Percentiles rank a stretch among this genome's conserved stretches.
Conservation (phyloP, 179 eudicot genomes). For the Heliamphora pulchella region DNA sequence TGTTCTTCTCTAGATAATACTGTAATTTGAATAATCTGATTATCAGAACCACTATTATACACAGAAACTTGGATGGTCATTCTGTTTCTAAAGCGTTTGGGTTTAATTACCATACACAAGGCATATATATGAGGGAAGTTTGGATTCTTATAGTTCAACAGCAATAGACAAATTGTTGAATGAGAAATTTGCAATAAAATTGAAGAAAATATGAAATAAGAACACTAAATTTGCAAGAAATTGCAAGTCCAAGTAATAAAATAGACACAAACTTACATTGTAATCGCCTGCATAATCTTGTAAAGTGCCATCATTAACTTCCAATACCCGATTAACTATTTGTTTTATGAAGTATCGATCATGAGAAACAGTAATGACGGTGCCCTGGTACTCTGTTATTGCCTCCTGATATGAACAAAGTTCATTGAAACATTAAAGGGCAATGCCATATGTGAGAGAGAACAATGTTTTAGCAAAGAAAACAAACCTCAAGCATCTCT, state of each 20-base stretch:
- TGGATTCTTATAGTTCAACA: neutral
- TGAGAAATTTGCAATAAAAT: neutral
- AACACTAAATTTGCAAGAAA: neutral
- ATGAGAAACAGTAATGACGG: conserved; percentile 90
- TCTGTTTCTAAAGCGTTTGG: neutral
- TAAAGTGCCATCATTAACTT: conserved; percentile 68
- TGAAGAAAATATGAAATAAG: neutral
- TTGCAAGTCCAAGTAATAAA: neutral
- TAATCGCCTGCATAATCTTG: conserved; percentile 88
- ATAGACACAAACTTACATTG: conserved; percentile 51
- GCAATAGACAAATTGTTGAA: neutral
- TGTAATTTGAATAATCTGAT: conserved; percentile 23
- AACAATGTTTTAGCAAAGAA: neutral
- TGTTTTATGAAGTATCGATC: conserved; percentile 90
- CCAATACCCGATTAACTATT: conserved; percentile 89
- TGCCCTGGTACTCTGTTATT: conserved; percentile 76
- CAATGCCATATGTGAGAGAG: neutral
- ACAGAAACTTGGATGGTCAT: neutral
- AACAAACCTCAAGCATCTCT: conserved; percentile 95
- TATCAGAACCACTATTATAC: conserved; percentile 2
- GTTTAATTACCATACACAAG: neutral
- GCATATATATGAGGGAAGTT: neutral
- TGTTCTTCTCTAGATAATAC: conserved; percentile 95
- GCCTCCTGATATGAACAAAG: conserved; percentile 59
- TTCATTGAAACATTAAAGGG: conserved; percentile 9